Conservation (phyloP, 148 eudicot genomes). For the Fagopyrum homotropicum region DNA sequence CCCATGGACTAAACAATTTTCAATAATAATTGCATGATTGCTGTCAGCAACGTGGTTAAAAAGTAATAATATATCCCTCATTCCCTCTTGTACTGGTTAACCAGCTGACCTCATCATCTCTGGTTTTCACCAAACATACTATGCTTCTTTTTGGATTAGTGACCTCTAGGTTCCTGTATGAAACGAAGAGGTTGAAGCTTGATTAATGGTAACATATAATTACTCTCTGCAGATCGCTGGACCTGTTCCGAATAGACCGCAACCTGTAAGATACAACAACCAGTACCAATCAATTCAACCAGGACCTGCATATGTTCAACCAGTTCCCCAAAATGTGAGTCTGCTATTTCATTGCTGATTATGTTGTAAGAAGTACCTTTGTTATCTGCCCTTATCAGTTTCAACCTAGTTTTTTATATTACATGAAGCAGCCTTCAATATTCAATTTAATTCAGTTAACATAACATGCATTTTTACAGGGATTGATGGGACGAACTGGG, state of each 20-base stretch:
- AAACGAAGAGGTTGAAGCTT: background rate
- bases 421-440: background rate
- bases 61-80: no score
- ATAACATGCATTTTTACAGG: conserved; percentile 32
- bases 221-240: conserved; percentile 36
- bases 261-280: conserved; percentile 44
- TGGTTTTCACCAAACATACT: background rate
- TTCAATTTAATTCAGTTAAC: background rate
- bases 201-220: background rate
- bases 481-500: conserved; percentile 60
- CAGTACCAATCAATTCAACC: conserved; percentile 63
- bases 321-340: conserved; percentile 65
- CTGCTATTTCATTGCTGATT: background rate
- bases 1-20: background rate
- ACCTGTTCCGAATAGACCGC: conserved; percentile 50
- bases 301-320: conserved; percentile 43
- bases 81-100: no score
- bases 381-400: background rate
- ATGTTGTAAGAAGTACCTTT: background rate
- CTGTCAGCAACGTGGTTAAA: background rate
- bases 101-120: background rate
- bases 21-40: background rate
- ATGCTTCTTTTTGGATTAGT: background rate
- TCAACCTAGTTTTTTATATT: background rate
- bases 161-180: background rate